Percentiles rank a stretch among this genome's conserved stretches.
phyloP scores from a whole-genome alignment of 2,329 filamentous ascomycete species.

The Phaeosphaeriaceae sp. region DNA sequence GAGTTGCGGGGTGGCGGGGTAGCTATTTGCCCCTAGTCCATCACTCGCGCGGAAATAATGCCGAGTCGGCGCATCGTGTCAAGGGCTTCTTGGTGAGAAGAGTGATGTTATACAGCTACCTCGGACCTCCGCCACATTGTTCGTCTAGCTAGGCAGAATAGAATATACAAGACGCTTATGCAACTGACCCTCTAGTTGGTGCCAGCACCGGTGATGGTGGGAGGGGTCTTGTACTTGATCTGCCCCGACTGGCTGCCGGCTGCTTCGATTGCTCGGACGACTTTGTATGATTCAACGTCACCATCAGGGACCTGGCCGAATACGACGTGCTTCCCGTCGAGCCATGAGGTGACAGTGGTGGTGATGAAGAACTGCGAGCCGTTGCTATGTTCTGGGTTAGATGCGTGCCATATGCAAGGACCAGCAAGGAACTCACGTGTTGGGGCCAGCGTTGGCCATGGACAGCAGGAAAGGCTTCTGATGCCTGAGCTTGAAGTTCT shows the following conservation, averaged over 20 bases:
- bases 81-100: not conserved
- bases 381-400: slow-evolving; percentile 58
- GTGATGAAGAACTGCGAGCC: slow-evolving; percentile 78
- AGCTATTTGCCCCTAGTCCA: slow-evolving; percentile 25
- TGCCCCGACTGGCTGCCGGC: slow-evolving; percentile 62
- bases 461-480: slow-evolving; percentile 78
- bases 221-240: slow-evolving; percentile 58
- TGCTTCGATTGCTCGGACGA: slow-evolving; percentile 67
- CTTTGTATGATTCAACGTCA: slow-evolving; percentile 59
- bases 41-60: slow-evolving; percentile 25
- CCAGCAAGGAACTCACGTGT: slow-evolving; percentile 69
- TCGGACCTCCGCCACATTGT: not conserved
- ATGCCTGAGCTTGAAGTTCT: slow-evolving; percentile 87
- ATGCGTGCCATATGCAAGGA: not conserved
- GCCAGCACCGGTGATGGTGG: slow-evolving; percentile 62
- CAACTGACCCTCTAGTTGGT: slow-evolving; percentile 45
- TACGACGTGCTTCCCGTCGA: slow-evolving; percentile 83
- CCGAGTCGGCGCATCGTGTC: slow-evolving; percentile 1
- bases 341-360: slow-evolving; percentile 70
- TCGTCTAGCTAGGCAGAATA: not conserved
- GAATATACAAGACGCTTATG: not conserved
- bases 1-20: slow-evolving; percentile 28
- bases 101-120: not conserved
- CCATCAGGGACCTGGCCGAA: slow-evolving; percentile 74
- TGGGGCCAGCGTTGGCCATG: slow-evolving; percentile 94